A percentile compares a stretch with the other conserved stretches of the same genome.
Evolutionary conservation across 2,329 filamentous ascomycete genomes (phyloP).

Genomic region (Trichoderma hamatum): DNA sequence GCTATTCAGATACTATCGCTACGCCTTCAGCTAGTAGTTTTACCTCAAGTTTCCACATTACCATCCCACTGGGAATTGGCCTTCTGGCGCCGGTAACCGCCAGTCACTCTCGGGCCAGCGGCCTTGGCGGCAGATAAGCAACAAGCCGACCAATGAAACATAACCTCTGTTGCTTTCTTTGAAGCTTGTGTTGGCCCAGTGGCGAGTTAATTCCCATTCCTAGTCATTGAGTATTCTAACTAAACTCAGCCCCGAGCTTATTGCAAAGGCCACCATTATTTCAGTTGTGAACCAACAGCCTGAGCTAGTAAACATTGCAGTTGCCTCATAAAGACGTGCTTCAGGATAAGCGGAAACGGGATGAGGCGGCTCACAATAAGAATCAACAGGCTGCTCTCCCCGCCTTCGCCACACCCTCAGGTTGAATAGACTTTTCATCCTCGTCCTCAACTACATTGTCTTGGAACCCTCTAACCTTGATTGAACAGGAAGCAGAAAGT

Average conservation of each 20-base stretch:
- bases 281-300: not conserved
- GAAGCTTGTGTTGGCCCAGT: not conserved
- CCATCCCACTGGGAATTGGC: not conserved
- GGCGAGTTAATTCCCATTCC: not conserved
- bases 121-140: not conserved
- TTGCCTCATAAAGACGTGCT: not conserved
- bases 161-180: not conserved
- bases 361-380: constrained; percentile 13
- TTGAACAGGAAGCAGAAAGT: constrained; percentile 2
- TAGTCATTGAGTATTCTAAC: not conserved
- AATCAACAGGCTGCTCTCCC: not conserved
- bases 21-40: not conserved
- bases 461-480: not conserved
- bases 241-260: not conserved
- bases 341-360: not conserved
- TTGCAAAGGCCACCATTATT: not conserved
- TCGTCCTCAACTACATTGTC: not conserved
- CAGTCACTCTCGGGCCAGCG: not conserved
- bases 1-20: not conserved
- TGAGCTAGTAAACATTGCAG: not conserved
- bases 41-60: not conserved
- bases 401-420: constrained; percentile 20
- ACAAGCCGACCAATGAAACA: not conserved
- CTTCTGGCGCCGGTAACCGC: constrained; percentile 8
- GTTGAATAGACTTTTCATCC: constrained; percentile 19